These are phyloP conservation scores for Lactuca saligna DNA, from an alignment of 129 eudicot genomes.

Conservation along the genomic window DNA sequence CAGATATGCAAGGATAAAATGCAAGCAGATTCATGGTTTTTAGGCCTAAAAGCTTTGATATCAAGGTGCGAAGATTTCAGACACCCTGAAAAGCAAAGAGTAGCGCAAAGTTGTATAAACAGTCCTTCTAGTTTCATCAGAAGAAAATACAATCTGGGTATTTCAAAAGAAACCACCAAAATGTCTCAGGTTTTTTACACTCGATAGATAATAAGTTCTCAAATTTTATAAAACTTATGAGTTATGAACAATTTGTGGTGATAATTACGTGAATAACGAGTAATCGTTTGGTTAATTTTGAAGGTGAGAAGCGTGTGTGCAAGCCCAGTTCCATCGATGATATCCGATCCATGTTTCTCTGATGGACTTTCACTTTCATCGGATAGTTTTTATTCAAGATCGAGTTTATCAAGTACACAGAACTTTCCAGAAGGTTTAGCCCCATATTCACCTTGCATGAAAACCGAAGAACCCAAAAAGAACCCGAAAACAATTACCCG, in stretches of 20 bases:
- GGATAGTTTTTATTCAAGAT: slow-evolving; percentile 52
- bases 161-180: slow-evolving; percentile 37
- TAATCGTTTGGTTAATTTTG: slow-evolving; percentile 16
- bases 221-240: background rate
- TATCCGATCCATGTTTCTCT: slow-evolving; percentile 50
- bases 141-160: slow-evolving; percentile 55
- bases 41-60: slow-evolving; percentile 58
- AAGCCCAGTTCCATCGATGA: slow-evolving; percentile 50
- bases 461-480: slow-evolving; percentile 32
- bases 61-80: slow-evolving; percentile 36
- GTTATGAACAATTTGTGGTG: background rate
- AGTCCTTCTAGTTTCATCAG: slow-evolving; percentile 57
- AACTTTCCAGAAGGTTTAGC: slow-evolving; percentile 29
- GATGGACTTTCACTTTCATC: slow-evolving; percentile 60
- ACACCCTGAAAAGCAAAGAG: slow-evolving; percentile 34
- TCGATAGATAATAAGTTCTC: background rate
- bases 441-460: slow-evolving; percentile 38
- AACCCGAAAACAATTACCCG: slow-evolving; percentile 22
- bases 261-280: background rate
- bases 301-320: slow-evolving; percentile 51
- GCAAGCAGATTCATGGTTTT: slow-evolving; percentile 66
- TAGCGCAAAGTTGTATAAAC: slow-evolving; percentile 44
- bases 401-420: slow-evolving; percentile 48
- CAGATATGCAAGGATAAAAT: slow-evolving; percentile 65
- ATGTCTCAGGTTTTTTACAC: slow-evolving; percentile 36